Conservation (phyloP, 805 yeast genomes). For the Starmerella floris region DNA sequence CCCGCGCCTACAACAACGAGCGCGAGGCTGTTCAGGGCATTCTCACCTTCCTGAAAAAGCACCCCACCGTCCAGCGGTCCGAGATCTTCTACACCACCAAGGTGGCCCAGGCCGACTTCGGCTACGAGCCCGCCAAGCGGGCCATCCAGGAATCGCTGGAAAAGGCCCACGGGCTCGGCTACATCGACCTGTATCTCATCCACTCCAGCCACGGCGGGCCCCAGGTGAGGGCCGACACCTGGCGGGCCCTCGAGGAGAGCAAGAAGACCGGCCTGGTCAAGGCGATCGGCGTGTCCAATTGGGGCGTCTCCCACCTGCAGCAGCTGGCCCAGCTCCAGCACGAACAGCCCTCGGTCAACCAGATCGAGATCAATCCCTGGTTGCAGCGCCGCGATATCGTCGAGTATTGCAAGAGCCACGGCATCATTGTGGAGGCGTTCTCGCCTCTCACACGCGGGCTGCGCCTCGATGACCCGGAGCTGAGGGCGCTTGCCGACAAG, state of each 20-base stretch:
- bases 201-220: slow-evolving; percentile 34
- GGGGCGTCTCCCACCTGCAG: slow-evolving; percentile 42
- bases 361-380: slow-evolving; percentile 81
- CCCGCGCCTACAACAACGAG: slow-evolving; percentile 52
- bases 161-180: slow-evolving; percentile 40
- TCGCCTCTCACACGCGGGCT: slow-evolving; percentile 63
- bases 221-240: slow-evolving; percentile 34
- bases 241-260: slow-evolving; percentile 44
- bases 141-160: slow-evolving; percentile 47
- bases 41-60: slow-evolving; percentile 9
- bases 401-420: slow-evolving; percentile 41
- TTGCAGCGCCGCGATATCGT: slow-evolving; percentile 50
- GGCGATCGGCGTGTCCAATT: slow-evolving; percentile 53
- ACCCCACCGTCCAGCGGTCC: slow-evolving; percentile 37
- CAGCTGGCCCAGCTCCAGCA: slow-evolving; percentile 33
- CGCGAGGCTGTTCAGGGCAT: slow-evolving; percentile 35
- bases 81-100: slow-evolving; percentile 47
- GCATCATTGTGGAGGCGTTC: slow-evolving; percentile 55
- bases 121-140: slow-evolving; percentile 35
- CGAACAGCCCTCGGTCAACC: slow-evolving; percentile 57
- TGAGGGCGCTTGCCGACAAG: slow-evolving; percentile 30
- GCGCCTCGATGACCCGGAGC: slow-evolving; percentile 31
- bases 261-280: slow-evolving; percentile 38
- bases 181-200: slow-evolving; percentile 58
- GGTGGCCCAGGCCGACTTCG: slow-evolving; percentile 53